Conservation (phyloP, 768 basidiomycete genomes). For the Russula emetica region DNA sequence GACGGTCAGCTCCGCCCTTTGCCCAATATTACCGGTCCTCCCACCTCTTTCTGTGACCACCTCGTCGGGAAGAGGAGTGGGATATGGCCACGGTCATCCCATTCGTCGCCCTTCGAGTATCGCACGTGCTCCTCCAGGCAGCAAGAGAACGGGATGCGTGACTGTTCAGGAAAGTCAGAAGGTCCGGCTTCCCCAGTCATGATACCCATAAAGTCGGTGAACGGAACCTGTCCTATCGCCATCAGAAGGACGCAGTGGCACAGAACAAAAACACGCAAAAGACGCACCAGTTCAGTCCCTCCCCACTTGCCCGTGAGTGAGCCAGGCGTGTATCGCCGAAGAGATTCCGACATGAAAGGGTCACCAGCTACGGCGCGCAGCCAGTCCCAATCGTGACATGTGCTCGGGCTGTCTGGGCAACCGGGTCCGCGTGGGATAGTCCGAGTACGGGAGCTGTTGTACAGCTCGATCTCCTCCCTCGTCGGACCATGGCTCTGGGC, state of each 20-base stretch:
- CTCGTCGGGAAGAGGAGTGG: neutral
- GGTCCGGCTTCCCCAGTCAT: constrained; percentile 10
- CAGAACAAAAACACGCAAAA: constrained; percentile 6
- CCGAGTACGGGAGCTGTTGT: constrained; percentile 10
- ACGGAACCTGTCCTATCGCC: constrained; percentile 6
- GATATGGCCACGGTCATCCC: constrained; percentile 1
- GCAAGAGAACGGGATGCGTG: constrained; percentile 18
- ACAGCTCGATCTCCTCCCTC: constrained; percentile 19
- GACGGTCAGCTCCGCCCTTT: neutral
- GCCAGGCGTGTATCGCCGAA: constrained; percentile 15
- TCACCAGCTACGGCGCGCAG: constrained; percentile 19
- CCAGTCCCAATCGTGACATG: constrained; percentile 14
- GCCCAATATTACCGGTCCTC: neutral
- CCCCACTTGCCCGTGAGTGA: constrained; percentile 19
- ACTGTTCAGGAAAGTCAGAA: constrained; percentile 3
- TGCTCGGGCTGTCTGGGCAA: neutral
- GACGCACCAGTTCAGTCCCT: constrained; percentile 18
- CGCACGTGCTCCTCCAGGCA: constrained; percentile 24
- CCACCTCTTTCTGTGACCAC: constrained; percentile 20
- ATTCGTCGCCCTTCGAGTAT: neutral
- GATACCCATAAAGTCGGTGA: constrained; percentile 7
- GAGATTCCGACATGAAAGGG: neutral
- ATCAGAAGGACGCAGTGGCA: constrained; percentile 1
- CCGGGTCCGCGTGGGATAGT: constrained; percentile 12
- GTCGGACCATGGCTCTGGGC: neutral